phyloP scores from a whole-genome alignment of 495 filamentous ascomycete species.

The Podospora fimiseda region DNA sequence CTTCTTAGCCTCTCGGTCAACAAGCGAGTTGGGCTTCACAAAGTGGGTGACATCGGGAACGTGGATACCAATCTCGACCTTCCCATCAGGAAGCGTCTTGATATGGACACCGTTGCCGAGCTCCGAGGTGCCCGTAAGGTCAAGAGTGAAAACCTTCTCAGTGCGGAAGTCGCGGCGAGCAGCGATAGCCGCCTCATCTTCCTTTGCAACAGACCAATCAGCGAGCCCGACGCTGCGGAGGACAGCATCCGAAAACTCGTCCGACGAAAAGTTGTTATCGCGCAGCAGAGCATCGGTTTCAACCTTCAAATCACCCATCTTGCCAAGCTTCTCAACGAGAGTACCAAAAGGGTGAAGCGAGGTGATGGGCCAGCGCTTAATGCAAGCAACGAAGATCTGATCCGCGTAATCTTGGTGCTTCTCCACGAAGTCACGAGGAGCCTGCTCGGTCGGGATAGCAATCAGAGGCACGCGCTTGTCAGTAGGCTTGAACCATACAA shows the following conservation, averaged over 20 bases:
- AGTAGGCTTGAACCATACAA: constrained; percentile 99
- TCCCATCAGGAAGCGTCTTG: constrained; percentile 71
- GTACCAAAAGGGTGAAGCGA: constrained; percentile 97
- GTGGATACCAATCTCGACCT: constrained; percentile 91
- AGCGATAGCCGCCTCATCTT: constrained; percentile 67
- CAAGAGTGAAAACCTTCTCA: constrained; percentile 87
- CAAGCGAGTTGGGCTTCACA: constrained; percentile 90
- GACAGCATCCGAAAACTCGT: constrained; percentile 96
- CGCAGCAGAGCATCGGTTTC: constrained; percentile 95
- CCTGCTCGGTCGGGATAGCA: constrained; percentile 96
- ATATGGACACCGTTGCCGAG: constrained; percentile 90
- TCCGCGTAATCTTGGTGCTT: constrained; percentile 96
- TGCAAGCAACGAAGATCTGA: constrained; percentile 96
- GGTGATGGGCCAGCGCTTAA: constrained; percentile 99
- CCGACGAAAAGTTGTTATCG: constrained; percentile 96
- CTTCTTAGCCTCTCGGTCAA: constrained; percentile 97
- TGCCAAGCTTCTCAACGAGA: constrained; percentile 91
- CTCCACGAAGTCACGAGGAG: constrained; percentile 95
- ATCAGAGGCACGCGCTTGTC: constrained; percentile 98
- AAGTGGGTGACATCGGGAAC: constrained; percentile 96
- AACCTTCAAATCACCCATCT: constrained; percentile 93
- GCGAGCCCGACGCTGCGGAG: constrained; percentile 86
- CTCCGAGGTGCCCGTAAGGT: constrained; percentile 73
- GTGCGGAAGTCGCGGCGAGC: constrained; percentile 84
- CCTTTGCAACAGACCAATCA: constrained; percentile 79